Evolutionary conservation across 164 flowering plant species (phyloP).

Genomic region (Dillenia suffruticosa): DNA sequence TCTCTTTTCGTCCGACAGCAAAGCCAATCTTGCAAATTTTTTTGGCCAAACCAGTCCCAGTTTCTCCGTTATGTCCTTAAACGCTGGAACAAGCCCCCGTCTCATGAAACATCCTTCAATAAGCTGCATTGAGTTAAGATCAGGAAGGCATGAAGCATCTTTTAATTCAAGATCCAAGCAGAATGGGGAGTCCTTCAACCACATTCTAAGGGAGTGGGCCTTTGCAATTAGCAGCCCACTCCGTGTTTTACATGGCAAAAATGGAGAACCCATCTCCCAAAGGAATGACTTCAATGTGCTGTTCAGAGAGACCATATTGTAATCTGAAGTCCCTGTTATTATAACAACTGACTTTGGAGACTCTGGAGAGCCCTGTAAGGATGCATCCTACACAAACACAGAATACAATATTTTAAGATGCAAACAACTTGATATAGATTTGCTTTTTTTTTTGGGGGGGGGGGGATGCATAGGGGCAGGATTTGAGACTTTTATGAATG

Average conservation of each 20-base stretch:
- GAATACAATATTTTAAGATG: not conserved
- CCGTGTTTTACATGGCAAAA: conserved; percentile 81
- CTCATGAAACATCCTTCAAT: conserved; percentile 83
- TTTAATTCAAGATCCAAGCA: conserved; percentile 92
- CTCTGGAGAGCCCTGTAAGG: conserved; percentile 80
- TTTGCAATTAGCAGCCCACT: conserved; percentile 83
- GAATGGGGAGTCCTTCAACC: conserved; percentile 97
- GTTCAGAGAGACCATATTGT: conserved; percentile 77
- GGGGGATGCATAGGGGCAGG: no score
- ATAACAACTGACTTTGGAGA: conserved; percentile 92
- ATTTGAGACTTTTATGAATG: no score
- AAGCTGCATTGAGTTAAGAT: conserved; percentile 79
- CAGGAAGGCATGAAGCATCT: conserved; percentile 69
- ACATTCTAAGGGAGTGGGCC: conserved; percentile 88
- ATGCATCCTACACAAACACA: conserved; percentile 71
- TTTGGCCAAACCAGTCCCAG: conserved; percentile 79
- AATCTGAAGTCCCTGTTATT: conserved; percentile 85
- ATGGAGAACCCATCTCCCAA: conserved; percentile 99
- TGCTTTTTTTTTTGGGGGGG: no score
- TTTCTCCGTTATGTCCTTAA: conserved; percentile 64
- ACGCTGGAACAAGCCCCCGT: conserved; percentile 87
- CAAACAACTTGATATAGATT: no score
- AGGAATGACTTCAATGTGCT: conserved; percentile 79
- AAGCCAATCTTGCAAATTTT: conserved; percentile 82
- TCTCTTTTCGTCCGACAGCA: conserved; percentile 70